Evolutionary conservation across 106 monocot genomes (phyloP), one percentile per base, ranked within the genome.

Genomic region (Dendrobium catenatum): DNA sequence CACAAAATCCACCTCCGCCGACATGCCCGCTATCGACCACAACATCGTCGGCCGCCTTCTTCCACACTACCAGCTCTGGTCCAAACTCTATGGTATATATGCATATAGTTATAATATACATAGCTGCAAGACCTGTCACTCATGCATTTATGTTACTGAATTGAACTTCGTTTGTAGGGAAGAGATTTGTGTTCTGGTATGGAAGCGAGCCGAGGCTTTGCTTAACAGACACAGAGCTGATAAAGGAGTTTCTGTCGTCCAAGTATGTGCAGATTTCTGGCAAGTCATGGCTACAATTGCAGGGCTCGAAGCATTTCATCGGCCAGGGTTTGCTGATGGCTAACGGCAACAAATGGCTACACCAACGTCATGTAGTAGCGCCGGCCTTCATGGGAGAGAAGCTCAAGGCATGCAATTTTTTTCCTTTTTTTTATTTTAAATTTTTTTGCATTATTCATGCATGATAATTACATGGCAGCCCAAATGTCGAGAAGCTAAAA

Each of bases 121-220:
- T 27, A 9, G 31, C 67, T 13, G 33, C 9, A 31, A 31, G 8
- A 31, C 33, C 24, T 64, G 2, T 9, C 51, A 2, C 10, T 15
- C 51, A 51, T 10, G 61, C 61, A 61, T 61, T 22, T 19, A n/a
- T 61, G 19, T n/a, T 61, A 22, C 4, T n/a, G 61, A 61, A 16
- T 37, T 20, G 20, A 74, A 74, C 20, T 43, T 73, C 18, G 18
- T 20, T 42, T 74, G 1, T 66, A 96, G 96, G 96, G 5, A 92
- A 89, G 80, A 86, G 85, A 61, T 99, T 99, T 84, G 55, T 95
- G n/a, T 91, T 87, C 76, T 93, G 93, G 91, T 93, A 91, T 59
- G 94, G 95, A 17, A 95, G 91, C 80, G 98, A 99, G 89, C 95
- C 98, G 66, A 73, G 98, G 85, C 78, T 99, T 79, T 99, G 98